Conservation (phyloP, 2,329 filamentous ascomycete genomes). For the Dactylellina drechsleri region DNA sequence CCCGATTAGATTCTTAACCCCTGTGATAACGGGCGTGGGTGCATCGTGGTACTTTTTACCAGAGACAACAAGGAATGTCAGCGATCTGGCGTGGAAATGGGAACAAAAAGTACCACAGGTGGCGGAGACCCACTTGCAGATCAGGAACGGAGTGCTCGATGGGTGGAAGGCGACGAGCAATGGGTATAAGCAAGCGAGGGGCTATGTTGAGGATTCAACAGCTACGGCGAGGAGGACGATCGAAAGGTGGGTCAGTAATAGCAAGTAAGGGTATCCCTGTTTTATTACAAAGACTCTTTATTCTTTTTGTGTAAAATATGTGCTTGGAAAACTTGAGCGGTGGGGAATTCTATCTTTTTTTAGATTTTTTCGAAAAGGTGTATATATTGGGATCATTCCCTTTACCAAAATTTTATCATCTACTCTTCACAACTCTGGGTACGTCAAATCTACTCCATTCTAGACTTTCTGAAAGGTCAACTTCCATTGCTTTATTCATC, state of each 20-base stretch:
- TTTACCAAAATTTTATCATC: constrained; percentile 7
- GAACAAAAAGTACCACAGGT: constrained; percentile 88
- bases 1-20: constrained; percentile 78
- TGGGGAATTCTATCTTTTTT: not conserved
- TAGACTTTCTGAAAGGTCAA: not conserved
- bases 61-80: constrained; percentile 87
- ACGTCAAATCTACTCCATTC: too few species aligned
- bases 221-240: constrained; percentile 71
- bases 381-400: constrained; percentile 10
- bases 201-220: constrained; percentile 71
- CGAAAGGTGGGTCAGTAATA: constrained; percentile 91
- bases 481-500: not conserved
- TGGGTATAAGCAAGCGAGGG: constrained; percentile 75
- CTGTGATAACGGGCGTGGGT: constrained; percentile 80
- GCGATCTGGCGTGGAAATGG: constrained; percentile 87
- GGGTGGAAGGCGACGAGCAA: constrained; percentile 78
- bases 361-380: constrained; percentile 15
- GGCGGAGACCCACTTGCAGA: constrained; percentile 79
- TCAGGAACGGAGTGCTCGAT: constrained; percentile 75
- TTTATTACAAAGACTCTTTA: too few species aligned
- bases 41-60: constrained; percentile 87
- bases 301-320: not conserved
- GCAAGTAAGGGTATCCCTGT: constrained; percentile 60
- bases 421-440: too few species aligned
- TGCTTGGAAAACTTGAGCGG: constrained; percentile 1